phyloP scores from a whole-genome alignment of 2,329 filamentous ascomycete genomes.

The Penicillium sp. region DNA sequence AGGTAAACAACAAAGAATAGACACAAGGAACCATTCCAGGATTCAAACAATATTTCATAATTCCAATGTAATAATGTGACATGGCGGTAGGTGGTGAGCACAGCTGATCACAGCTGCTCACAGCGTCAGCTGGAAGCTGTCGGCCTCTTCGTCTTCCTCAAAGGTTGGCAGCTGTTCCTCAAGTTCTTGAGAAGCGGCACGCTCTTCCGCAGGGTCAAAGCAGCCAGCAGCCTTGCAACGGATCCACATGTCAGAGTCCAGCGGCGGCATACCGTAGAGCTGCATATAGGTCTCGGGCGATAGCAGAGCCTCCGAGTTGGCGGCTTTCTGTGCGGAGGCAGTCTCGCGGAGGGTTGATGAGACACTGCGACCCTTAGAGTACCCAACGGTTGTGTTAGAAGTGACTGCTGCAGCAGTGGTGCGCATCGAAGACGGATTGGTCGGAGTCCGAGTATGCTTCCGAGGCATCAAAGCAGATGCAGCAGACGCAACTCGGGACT shows the following conservation, averaged over 20 bases:
- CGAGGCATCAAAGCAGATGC: conserved; percentile 42
- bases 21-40: neutral
- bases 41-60: conserved; percentile 11
- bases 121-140: conserved; percentile 49
- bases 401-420: conserved; percentile 68
- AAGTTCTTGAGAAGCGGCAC: conserved; percentile 30
- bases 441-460: conserved; percentile 54
- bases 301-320: conserved; percentile 38
- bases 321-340: conserved; percentile 31
- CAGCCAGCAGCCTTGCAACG: conserved; percentile 48
- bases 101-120: conserved; percentile 33
- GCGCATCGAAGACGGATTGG: conserved; percentile 60
- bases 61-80: conserved; percentile 14
- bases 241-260: conserved; percentile 53
- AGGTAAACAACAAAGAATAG: conserved; percentile 12
- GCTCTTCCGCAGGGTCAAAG: conserved; percentile 39
- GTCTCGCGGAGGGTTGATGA: conserved; percentile 41
- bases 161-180: conserved; percentile 40
- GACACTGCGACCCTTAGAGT: conserved; percentile 72
- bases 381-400: conserved; percentile 83
- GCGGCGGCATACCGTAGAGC: conserved; percentile 49
- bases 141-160: conserved; percentile 48
- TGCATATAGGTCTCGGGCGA: conserved; percentile 52
- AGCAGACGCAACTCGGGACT: conserved; percentile 46
- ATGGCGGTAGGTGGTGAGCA: neutral